Conservation (phyloP, 768 basidiomycete genomes). For the Tylopilus rubrobrunneus region DNA sequence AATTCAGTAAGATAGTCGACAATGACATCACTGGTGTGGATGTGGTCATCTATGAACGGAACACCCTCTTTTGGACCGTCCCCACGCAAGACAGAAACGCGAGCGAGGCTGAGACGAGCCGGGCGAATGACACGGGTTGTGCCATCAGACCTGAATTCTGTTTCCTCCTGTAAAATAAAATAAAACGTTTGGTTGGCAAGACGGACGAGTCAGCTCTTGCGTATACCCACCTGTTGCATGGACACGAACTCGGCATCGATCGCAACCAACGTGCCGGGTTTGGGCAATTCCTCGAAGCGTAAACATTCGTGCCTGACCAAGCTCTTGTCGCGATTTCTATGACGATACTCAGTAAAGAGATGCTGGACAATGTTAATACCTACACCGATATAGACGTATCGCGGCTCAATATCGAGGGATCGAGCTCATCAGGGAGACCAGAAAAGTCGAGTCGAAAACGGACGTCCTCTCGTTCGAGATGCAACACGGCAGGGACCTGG, state of each 20-base stretch:
- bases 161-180: constrained; percentile 72
- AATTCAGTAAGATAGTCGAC: constrained; percentile 97
- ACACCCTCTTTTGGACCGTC: constrained; percentile 73
- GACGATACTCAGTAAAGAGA: background rate
- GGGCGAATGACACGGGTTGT: constrained; percentile 91
- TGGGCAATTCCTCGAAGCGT: constrained; percentile 70
- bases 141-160: constrained; percentile 92
- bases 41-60: constrained; percentile 98
- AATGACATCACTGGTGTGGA: constrained; percentile 92
- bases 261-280: constrained; percentile 81
- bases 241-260: constrained; percentile 99
- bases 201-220: background rate
- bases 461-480: constrained; percentile 74
- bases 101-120: constrained; percentile 85
- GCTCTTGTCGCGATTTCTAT: constrained; percentile 70
- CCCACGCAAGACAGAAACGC: constrained; percentile 91
- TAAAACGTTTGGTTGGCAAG: background rate
- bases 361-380: constrained; percentile 20
- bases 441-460: constrained; percentile 56
- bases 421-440: constrained; percentile 59
- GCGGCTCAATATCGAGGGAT: constrained; percentile 70
- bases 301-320: constrained; percentile 79
- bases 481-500: constrained; percentile 85
- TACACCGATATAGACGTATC: constrained; percentile 90
- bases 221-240: constrained; percentile 74